Evolutionary conservation across 2,329 filamentous ascomycete species (phyloP).

Genomic region (Phialophora macrospora): DNA sequence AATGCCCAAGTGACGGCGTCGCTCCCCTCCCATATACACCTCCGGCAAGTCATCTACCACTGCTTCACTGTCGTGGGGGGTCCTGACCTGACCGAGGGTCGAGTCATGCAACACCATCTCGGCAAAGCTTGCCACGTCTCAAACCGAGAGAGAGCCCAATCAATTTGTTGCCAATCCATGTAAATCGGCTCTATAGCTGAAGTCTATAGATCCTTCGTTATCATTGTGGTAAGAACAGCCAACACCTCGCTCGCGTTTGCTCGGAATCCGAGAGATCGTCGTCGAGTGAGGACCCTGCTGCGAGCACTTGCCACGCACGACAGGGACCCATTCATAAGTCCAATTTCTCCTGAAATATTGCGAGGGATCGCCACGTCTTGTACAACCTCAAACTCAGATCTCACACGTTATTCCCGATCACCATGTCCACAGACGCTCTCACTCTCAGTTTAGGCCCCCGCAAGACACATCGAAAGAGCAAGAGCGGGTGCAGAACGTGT

Average conservation of each 20-base stretch:
- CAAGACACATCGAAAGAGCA: conserved; percentile 1
- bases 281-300: background rate
- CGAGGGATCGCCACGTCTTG: background rate
- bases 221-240: background rate
- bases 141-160: background rate
- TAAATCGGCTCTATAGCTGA: background rate
- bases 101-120: background rate
- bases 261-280: conserved; percentile 3
- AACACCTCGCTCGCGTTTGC: conserved; percentile 4
- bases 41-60: background rate
- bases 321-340: too few species aligned
- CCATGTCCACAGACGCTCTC: conserved; percentile 2
- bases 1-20: background rate
- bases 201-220: conserved; percentile 1
- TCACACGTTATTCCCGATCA: background rate
- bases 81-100: background rate
- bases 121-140: background rate
- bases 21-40: background rate
- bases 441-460: background rate
- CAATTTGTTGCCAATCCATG: background rate
- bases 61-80: background rate
- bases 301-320: background rate
- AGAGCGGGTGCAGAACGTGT: conserved; percentile 8
- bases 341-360: background rate
- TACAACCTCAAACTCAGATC: background rate